Evolutionary conservation across 2,329 filamentous ascomycete genomes (phyloP).

Genomic region (Paecilomyces variotii): DNA sequence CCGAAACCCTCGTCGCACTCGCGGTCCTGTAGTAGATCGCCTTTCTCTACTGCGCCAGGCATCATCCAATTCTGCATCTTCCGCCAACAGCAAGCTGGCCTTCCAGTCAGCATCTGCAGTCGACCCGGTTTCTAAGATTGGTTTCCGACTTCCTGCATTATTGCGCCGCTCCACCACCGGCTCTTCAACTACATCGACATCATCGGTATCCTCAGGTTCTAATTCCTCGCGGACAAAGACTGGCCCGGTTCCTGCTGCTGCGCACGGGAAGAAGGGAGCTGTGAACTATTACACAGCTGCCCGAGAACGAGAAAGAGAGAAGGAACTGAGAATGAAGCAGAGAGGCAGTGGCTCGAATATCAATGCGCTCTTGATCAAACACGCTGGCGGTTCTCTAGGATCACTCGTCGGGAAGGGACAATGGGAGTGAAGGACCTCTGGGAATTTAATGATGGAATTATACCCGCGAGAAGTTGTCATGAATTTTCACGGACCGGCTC

Average conservation of each 20-base stretch:
- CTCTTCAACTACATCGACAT: constrained; percentile 18
- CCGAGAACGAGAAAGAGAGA: constrained; percentile 51
- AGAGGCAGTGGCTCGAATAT: constrained; percentile 31
- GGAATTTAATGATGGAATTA: background rate
- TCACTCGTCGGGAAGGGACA: constrained; percentile 27
- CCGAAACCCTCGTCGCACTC: constrained; percentile 30
- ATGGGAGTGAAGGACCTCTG: constrained; percentile 29
- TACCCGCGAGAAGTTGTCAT: background rate
- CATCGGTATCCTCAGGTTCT: constrained; percentile 14
- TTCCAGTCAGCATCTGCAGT: constrained; percentile 20
- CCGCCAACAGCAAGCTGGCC: constrained; percentile 21
- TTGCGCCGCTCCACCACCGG: constrained; percentile 22
- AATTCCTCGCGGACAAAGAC: constrained; percentile 17
- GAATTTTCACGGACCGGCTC: background rate
- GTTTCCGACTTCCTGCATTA: constrained; percentile 25
- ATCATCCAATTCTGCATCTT: constrained; percentile 35
- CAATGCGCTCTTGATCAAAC: constrained; percentile 31
- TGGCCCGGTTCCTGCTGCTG: constrained; percentile 27
- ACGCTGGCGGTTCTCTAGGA: constrained; percentile 29
- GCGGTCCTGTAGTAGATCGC: constrained; percentile 37
- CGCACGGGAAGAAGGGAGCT: constrained; percentile 51
- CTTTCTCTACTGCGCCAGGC: constrained; percentile 37
- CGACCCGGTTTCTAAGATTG: constrained; percentile 15
- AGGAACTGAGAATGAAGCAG: constrained; percentile 43
- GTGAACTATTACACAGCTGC: constrained; percentile 51